phyloP scores from a whole-genome alignment of 108 stramenopile genomes.

The Chaetoceros tenuissimus region DNA sequence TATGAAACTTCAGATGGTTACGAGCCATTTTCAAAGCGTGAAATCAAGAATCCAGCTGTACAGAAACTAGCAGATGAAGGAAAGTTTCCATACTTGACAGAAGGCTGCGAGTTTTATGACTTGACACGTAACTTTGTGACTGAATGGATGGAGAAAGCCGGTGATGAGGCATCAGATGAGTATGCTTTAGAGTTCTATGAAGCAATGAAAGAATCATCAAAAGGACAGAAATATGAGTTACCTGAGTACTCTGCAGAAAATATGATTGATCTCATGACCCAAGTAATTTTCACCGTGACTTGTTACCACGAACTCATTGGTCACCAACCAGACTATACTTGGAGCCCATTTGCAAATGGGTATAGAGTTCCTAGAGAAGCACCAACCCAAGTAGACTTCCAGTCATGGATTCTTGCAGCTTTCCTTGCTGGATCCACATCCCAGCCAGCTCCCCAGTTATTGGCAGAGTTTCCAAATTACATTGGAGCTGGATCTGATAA shows the following conservation, averaged over 20 bases:
- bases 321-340: neutral
- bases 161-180: neutral
- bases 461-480: neutral
- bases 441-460: neutral
- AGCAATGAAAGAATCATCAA: neutral
- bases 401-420: neutral
- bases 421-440: neutral
- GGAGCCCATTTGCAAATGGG: neutral
- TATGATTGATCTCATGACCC: constrained; percentile 3
- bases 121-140: constrained; percentile 5
- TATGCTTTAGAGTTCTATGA: constrained; percentile 1
- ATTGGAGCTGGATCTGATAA: neutral
- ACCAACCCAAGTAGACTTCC: neutral
- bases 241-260: neutral
- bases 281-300: constrained; percentile 5
- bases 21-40: constrained; percentile 6
- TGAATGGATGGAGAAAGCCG: constrained; percentile 3
- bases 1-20: neutral
- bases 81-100: constrained; percentile 4
- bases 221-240: constrained; percentile 6
- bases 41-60: neutral
- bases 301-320: constrained; percentile 7
- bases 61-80: constrained; percentile 4
- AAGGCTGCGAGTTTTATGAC: constrained; percentile 7
- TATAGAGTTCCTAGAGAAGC: neutral